These are phyloP conservation scores for Annulohypoxylon moriforme DNA, from an alignment of 495 filamentous ascomycete genomes.

Conservation along the genomic window DNA sequence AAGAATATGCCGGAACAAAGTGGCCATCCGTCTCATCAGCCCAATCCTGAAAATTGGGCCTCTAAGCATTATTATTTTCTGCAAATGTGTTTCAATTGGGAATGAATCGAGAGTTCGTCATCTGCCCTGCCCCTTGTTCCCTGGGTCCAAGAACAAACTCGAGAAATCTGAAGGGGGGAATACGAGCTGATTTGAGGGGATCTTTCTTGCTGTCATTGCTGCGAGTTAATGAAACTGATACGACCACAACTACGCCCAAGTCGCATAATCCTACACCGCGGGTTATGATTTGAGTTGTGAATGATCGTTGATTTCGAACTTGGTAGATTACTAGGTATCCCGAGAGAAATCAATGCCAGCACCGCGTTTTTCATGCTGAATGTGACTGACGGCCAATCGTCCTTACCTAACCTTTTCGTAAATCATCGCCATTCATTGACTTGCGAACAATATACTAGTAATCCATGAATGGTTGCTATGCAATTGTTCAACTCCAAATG, in stretches of 20 bases:
- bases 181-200: constrained; percentile 12
- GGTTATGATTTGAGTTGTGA: neutral
- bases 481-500: neutral
- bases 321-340: neutral
- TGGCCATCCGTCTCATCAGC: neutral
- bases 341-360: neutral
- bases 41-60: neutral
- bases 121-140: neutral
- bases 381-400: neutral
- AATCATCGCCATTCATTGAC: neutral
- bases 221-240: constrained; percentile 14
- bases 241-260: neutral
- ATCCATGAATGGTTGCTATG: neutral
- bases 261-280: neutral
- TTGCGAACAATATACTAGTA: neutral
- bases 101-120: neutral
- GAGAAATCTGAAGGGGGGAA: constrained; percentile 11
- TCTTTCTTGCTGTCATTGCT: constrained; percentile 7
- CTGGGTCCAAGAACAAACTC: constrained; percentile 9
- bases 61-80: neutral
- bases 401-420: neutral
- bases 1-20: neutral
- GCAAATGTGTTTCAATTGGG: neutral
- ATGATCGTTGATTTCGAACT: neutral
- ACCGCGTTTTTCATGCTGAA: neutral